A percentile compares a stretch with the other conserved stretches of the same genome.
These are phyloP conservation scores for Hemileccinum impolitum DNA, from an alignment of 768 basidiomycete species.

Conservation along the genomic window DNA sequence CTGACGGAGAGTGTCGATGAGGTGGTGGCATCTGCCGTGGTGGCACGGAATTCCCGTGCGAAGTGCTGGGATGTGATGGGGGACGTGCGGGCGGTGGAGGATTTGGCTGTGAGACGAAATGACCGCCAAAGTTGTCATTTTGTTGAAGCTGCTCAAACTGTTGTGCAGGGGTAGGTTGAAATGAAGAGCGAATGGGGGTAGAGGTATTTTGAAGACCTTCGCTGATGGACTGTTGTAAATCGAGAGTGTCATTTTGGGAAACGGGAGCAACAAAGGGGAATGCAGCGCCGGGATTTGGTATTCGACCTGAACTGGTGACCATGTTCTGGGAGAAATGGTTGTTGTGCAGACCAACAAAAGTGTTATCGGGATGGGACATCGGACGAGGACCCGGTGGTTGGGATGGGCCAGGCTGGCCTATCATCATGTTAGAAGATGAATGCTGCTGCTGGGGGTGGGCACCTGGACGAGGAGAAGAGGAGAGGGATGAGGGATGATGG, in stretches of 20 bases:
- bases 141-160: conserved; percentile 56
- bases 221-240: conserved; percentile 43
- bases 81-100: conserved; percentile 41
- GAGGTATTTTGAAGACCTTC: conserved; percentile 39
- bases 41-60: conserved; percentile 29
- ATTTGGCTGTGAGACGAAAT: conserved; percentile 38
- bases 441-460: conserved; percentile 29
- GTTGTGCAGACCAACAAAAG: conserved; percentile 43
- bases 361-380: conserved; percentile 45
- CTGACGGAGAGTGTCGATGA: conserved; percentile 46
- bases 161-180: conserved; percentile 62
- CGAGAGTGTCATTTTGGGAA: conserved; percentile 46
- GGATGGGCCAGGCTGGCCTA: conserved; percentile 30
- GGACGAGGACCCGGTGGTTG: conserved; percentile 31
- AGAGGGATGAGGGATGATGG: conserved; percentile 28
- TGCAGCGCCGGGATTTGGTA: conserved; percentile 31
- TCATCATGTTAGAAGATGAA: conserved; percentile 27
- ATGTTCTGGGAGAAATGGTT: conserved; percentile 32
- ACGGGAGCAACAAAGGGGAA: conserved; percentile 48
- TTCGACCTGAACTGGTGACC: conserved; percentile 34
- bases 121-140: conserved; percentile 30
- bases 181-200: conserved; percentile 35
- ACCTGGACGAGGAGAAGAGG: conserved; percentile 31
- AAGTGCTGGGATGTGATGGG: conserved; percentile 39
- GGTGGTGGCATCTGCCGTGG: conserved; percentile 34